Evolutionary conservation across 2,329 filamentous ascomycete genomes (phyloP), one percentile per base, ranked within the genome.

Genomic region (Phyllosticta capitalensis): DNA sequence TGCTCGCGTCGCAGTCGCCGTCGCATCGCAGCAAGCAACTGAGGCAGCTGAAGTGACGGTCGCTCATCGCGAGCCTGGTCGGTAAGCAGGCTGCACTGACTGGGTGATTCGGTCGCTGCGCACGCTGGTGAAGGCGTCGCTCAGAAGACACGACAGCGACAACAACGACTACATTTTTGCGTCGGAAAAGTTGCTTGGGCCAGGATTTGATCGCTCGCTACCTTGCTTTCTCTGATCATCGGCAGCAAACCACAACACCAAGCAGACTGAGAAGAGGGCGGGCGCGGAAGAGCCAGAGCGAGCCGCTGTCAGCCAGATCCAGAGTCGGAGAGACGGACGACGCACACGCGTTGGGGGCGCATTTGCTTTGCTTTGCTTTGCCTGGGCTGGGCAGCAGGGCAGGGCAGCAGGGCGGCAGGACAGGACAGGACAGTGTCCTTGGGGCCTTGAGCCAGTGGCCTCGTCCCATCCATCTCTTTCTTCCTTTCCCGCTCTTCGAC

Each of bases 11-110:
- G 28, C 53, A 50, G 17, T 19, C 48, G 48, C 48, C 9, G 20
- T n/a, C 48, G 28, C 30, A 38, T 58, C 56, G 51, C 30, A 30
- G 56, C 54, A 51, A 54, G 52, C 51, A 52, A 54, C 49, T 52
- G 51, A 53, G n/a, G n/a, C n/a, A 38, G 48, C 57, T 49, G 58
- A 57, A 57, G 59, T 58, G 55, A 61, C 59, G 55, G 54, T 52
- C 49, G 54, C 52, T 57, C 54, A 49, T 22, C 49, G 30, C 30
- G 17, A 38, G 30, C 17, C 30, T 38, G 30, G 30, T 38, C 30
- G 30, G 30, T 38, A 38, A 38, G 30, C 30, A 38, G 30, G 10
- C 30, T n/a, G n/a, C n/a, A n/a, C n/a, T n/a, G n/a, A n/a, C n/a
- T n/a, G n/a, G n/a, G n/a, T n/a, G n/a, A n/a, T n/a, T 38, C 30